Base-by-base conservation (phyloP, 1,284 basidiomycete genomes). In the Microbotryum saponariae region DNA sequence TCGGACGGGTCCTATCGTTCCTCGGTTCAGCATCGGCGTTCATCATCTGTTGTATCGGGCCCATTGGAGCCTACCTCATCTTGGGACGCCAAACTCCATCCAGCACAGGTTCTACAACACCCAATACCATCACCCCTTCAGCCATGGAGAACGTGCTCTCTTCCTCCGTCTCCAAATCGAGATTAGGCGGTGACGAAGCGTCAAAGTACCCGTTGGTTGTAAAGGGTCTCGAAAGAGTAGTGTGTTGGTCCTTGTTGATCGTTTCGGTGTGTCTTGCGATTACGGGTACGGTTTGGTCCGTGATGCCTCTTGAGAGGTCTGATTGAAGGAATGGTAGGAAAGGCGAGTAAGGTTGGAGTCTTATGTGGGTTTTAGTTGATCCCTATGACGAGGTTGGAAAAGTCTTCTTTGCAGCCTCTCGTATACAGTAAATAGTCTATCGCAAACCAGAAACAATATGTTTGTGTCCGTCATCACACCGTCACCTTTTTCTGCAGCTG, bases 1-100 rank as follows among this genome's bases (percentile, higher is more conserved):
- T 97, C 74, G 87, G 87, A 67, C 82, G 85, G 25, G 82, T 92
- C 73, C 93, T 97, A 89, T 88, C 88, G 16, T 90, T 93, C 74
- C 78, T 94, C 45, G 91, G 92, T 1, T 46, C 29, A 4, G 57
- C 60, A 6, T 84, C 87, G 45, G 87, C 90, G 0, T 93, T 93
- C 73, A 77, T 87, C 67, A 82, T 91, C 42, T 89, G 87, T 69
- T 83, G 90, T 51, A 86, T 91, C 70, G 84, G 88, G 1, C 89
- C 89, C 3, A 79, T 91, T 29, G 74, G 76, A 67, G 56, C 54
- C 9, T 61, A 63, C 53, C 44, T 68, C n/a, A 59, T 63, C 46
- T 42, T 50, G 46, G 49, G 21, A 10, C 27, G 4, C 8, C 46
- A 3, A 31, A 42, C 49, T 29, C 2, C 12, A 23, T 31, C 14